phyloP scores from a whole-genome alignment of 2,329 filamentous ascomycete species.

The Apiospora hydei region DNA sequence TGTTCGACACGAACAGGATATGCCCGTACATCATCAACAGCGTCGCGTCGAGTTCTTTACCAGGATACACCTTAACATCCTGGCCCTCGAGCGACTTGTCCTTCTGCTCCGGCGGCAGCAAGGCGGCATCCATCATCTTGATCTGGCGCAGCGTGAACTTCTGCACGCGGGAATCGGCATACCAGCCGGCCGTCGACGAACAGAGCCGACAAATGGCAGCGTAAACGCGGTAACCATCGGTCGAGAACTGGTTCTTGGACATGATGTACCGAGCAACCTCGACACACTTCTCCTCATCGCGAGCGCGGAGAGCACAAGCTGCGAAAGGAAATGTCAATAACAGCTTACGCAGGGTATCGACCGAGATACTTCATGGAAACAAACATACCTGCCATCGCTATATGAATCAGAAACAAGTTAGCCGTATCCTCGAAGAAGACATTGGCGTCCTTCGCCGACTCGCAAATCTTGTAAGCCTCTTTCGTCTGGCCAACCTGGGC shows the following conservation, averaged over 20 bases:
- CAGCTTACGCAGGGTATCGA: background rate
- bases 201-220: slow-evolving; percentile 78
- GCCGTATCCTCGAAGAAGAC: slow-evolving; percentile 78
- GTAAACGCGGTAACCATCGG: slow-evolving; percentile 85
- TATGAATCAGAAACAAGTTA: slow-evolving; percentile 75
- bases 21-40: slow-evolving; percentile 90
- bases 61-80: slow-evolving; percentile 45
- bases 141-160: slow-evolving; percentile 93
- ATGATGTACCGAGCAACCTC: slow-evolving; percentile 84
- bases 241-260: slow-evolving; percentile 79
- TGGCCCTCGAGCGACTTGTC: slow-evolving; percentile 37
- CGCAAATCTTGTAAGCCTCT: slow-evolving; percentile 81
- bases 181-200: slow-evolving; percentile 76
- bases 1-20: slow-evolving; percentile 83
- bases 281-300: slow-evolving; percentile 79
- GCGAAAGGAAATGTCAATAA: background rate
- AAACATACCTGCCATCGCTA: slow-evolving; percentile 74
- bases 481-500: slow-evolving; percentile 71
- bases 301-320: slow-evolving; percentile 83
- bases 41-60: slow-evolving; percentile 73
- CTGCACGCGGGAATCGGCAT: slow-evolving; percentile 81
- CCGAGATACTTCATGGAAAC: slow-evolving; percentile 32
- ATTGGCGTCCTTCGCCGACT: slow-evolving; percentile 79
- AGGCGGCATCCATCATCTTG: slow-evolving; percentile 80
- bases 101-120: slow-evolving; percentile 58